Conservation (phyloP, 108 stramenopile genomes). For the Cyclostephanos invisitatus region DNA sequence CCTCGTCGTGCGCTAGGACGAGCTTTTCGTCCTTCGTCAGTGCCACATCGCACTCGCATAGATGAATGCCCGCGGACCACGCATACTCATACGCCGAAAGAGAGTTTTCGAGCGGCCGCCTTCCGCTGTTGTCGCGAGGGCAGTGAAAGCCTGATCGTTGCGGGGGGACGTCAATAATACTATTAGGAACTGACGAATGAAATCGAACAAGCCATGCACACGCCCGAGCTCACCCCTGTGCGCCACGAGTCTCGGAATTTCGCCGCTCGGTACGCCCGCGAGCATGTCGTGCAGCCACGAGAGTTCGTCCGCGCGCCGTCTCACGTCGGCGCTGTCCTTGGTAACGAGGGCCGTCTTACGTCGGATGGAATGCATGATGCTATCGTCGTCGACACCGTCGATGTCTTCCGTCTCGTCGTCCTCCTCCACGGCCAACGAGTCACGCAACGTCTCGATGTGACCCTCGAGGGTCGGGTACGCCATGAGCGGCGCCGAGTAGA, state of each 20-base stretch:
- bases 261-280: slow-evolving; percentile 23
- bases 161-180: neutral
- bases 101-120: slow-evolving; percentile 74
- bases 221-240: slow-evolving; percentile 53
- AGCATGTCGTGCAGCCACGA: slow-evolving; percentile 43
- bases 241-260: slow-evolving; percentile 55
- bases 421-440: slow-evolving; percentile 38
- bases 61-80: slow-evolving; percentile 71
- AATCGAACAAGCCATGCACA: slow-evolving; percentile 2
- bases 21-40: slow-evolving; percentile 81
- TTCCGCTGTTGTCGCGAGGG: slow-evolving; percentile 55
- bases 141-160: slow-evolving; percentile 56
- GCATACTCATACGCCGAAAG: slow-evolving; percentile 71
- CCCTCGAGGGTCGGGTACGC: slow-evolving; percentile 50
- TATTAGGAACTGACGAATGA: too few species aligned
- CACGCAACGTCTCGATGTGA: slow-evolving; percentile 54
- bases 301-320: slow-evolving; percentile 41
- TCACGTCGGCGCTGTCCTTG: slow-evolving; percentile 30
- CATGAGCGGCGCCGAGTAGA: slow-evolving; percentile 59
- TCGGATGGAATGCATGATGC: slow-evolving; percentile 19
- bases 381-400: slow-evolving; percentile 30
- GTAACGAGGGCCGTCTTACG: slow-evolving; percentile 21
- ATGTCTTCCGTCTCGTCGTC: slow-evolving; percentile 34
- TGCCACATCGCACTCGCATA: slow-evolving; percentile 82
- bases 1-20: slow-evolving; percentile 71